Percentiles rank a stretch among this genome's conserved stretches.
These are phyloP conservation scores for Lipomyces sp. DNA, from an alignment of 805 yeast genomes.

Conservation along the genomic window DNA sequence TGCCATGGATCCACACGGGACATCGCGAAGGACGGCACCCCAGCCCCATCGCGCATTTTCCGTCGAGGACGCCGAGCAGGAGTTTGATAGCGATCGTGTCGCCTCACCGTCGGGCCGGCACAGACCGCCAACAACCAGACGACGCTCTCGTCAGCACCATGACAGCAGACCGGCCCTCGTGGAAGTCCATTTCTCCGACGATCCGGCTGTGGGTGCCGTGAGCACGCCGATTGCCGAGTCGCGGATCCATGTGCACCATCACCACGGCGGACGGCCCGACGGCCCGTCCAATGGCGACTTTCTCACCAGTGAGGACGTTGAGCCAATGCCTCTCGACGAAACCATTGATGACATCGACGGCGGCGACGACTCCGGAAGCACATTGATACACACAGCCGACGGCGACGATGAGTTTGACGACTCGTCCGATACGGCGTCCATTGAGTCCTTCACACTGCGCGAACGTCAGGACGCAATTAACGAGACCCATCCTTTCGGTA, in stretches of 20 bases:
- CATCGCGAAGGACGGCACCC: constrained; percentile 7
- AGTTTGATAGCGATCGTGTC: constrained; percentile 13
- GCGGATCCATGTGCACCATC: constrained; percentile 25
- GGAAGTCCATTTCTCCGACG: constrained; percentile 27
- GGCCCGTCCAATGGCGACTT: constrained; percentile 7
- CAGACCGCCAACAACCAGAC: constrained; percentile 5
- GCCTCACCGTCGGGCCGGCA: constrained; percentile 10
- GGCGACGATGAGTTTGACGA: constrained; percentile 38
- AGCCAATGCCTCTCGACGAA: not conserved
- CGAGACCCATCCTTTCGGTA: constrained; percentile 96
- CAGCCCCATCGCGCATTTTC: constrained; percentile 19
- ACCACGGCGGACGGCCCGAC: constrained; percentile 5
- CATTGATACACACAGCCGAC: constrained; percentile 28
- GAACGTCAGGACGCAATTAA: constrained; percentile 96
- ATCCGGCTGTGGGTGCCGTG: constrained; percentile 24
- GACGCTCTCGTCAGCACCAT: constrained; percentile 10
- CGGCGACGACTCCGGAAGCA: constrained; percentile 26
- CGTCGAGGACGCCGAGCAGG: constrained; percentile 24
- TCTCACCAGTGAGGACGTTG: constrained; percentile 2
- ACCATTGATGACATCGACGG: constrained; percentile 21
- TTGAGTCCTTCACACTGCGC: constrained; percentile 81
- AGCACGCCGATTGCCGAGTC: constrained; percentile 20
- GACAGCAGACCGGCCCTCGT: constrained; percentile 20
- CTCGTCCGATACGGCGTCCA: constrained; percentile 43
- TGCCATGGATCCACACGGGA: constrained; percentile 14